Evolutionary conservation across 1,284 basidiomycete species (phyloP), one percentile per base, ranked within the genome.

Genomic region (Heterobasidion occidentale): DNA sequence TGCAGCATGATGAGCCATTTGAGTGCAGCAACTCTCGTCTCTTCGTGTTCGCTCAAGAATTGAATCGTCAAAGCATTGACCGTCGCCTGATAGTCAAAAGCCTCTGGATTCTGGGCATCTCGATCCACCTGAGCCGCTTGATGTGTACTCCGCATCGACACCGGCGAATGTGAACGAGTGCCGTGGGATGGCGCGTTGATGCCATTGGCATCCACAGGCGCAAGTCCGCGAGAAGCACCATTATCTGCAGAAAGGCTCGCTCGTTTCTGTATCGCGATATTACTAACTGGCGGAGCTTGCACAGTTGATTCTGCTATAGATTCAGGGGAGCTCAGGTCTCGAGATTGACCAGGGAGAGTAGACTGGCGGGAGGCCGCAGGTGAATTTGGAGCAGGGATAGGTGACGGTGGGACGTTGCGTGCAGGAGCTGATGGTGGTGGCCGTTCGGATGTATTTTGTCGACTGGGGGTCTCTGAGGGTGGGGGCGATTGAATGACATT

Each of bases 1-100:
- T 99, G 97, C 54, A 99, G 74, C 97, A 99, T 99, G 53, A 98
- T 86, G 36, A 99, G 76, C 97, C 97, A 99, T 72, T 97, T 94
- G 62, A 99, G 74, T 3, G 96, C 94, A 27, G 94, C 92, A 7
- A 99, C 92, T 46, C 96, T 78, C 1, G 97, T 98, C 68, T 98
- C 94, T 65, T 97, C 96, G 67, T 94, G 93, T 70, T 98, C 94
- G 70, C 93, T 95, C 68, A 98, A 69, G 67, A 99, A 94, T 65
- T 98, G 94, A 54, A 97, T 76, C 1, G 94, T 98, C 60, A 99
- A 74, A 51, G 91, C 90, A 65, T 91, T 92, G 54, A 99, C 94
- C 0, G 94, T 98, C 19, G 84, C 81, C 61, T 92, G 87, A 65
- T 97, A 97, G 68, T 98, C 94, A 65, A 99, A 93, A 1, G 83